These are phyloP conservation scores for Limonium bicolor DNA, from an alignment of 148 eudicot species.

Conservation along the genomic window DNA sequence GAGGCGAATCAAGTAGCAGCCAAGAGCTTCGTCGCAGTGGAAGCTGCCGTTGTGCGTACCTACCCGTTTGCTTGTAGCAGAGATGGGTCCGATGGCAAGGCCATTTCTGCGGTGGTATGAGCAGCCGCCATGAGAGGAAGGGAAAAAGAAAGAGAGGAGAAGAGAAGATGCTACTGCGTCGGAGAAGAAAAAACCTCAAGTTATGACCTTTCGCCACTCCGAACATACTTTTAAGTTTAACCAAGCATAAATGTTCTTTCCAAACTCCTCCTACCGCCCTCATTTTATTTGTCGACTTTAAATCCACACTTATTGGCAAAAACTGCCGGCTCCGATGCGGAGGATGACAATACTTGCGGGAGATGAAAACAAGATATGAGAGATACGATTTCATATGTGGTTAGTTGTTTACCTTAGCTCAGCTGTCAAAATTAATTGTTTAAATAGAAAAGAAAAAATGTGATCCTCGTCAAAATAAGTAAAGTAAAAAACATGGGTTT, in stretches of 20 bases:
- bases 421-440: background rate
- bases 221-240: conserved; percentile 8
- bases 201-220: conserved; percentile 6
- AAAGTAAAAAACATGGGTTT: too few relatives aligned
- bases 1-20: conserved; percentile 85
- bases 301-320: too few relatives aligned
- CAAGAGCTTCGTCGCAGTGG: conserved; percentile 93
- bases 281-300: background rate
- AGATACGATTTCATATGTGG: background rate
- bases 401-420: background rate
- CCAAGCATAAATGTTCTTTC: too few relatives aligned
- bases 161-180: conserved; percentile 7
- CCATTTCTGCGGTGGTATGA: background rate
- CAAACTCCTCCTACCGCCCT: background rate
- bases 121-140: conserved; percentile 17
- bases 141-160: conserved; percentile 1
- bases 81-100: conserved; percentile 23
- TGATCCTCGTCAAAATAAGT: too few relatives aligned
- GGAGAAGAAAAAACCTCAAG: conserved; percentile 2
- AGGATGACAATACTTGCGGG: too few relatives aligned
- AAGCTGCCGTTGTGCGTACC: conserved; percentile 93
- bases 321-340: background rate
- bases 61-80: conserved; percentile 28
- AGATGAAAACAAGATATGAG: too few relatives aligned
- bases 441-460: background rate